Base-by-base conservation (phyloP, 345 rosid species). In the Syzygium aqueum region DNA sequence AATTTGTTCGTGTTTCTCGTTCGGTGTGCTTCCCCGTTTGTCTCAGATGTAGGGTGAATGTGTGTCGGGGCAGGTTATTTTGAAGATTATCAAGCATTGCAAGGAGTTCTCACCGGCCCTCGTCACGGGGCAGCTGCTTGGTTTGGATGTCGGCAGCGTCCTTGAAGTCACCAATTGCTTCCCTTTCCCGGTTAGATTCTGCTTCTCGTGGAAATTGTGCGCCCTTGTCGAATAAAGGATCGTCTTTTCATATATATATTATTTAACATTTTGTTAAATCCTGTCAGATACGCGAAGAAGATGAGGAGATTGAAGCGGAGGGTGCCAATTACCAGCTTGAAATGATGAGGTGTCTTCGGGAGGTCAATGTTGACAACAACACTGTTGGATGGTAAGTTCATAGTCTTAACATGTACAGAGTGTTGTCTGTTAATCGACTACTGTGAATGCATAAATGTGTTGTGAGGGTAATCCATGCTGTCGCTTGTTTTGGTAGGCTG, bases 241-340 rank as follows among this genome's bases (percentile, higher is more conserved):
- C 21, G 10, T 73, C 49, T 73, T 73, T 73, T 73, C 27, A 27
- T 43, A 33, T 33, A 43, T 43, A 43, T 43, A 43, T 43, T 6
- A 43, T 43, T 43, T 6, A 43, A 43, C 7, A 33, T 80, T 59
- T 37, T 11, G 11, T 19, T 6, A 40, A 86, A 25, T 53, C 87
- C 85, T 85, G 43, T 7, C 86, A 97, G 99, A 91, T 94, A 85
- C 93, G 98, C 16, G 98, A 97, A 86, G 99, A 95, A 84, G 98
- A 97, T 85, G 99, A 96, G 87, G 99, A 97, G 92, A 92, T 95
- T 91, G 99, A 97, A 91, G 99, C 98, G 14, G 99, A 97, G 88
- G 99, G 99, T 87, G 99, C 99, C 13, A 96, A 96, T 89, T 97
- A 97, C 90, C 99, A 97, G 94, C 99, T 97, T 91, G 99, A 97